Percentiles rank a stretch among this genome's conserved stretches.
phyloP scores from a whole-genome alignment of 1,284 basidiomycete species.

The Sanguinoderma infundibulare region DNA sequence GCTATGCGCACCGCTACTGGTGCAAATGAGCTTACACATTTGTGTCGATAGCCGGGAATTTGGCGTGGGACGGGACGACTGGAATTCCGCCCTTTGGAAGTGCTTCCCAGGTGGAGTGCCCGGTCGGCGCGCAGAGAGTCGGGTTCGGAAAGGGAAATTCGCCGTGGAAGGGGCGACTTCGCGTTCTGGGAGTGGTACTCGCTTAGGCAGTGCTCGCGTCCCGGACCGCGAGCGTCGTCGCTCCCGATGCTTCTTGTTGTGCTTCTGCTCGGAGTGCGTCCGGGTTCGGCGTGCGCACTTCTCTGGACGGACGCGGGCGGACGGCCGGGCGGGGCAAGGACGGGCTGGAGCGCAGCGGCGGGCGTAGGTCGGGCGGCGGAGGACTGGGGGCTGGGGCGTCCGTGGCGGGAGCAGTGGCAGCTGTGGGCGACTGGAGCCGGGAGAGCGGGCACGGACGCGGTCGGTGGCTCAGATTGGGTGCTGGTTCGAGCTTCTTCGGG shows the following conservation, averaged over 20 bases:
- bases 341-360: not conserved
- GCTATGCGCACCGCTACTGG: too few species aligned
- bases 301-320: not conserved
- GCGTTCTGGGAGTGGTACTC: not conserved
- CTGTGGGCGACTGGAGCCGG: not conserved
- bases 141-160: not conserved
- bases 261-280: not conserved
- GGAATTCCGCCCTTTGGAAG: not conserved
- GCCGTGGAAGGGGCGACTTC: not conserved
- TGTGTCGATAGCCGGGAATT: not conserved
- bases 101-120: not conserved
- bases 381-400: not conserved
- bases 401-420: not conserved
- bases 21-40: too few species aligned
- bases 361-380: not conserved
- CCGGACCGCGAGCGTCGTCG: not conserved
- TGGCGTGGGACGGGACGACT: not conserved
- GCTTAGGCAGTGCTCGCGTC: not conserved
- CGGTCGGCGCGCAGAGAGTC: not conserved
- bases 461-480: slow-evolving; percentile 1
- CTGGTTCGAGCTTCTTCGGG: not conserved
- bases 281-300: not conserved
- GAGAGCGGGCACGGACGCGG: not conserved
- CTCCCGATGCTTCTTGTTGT: too few species aligned
- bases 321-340: not conserved